Conservation (phyloP, 352 stramenopile species). For the Globisporangium spinosum region DNA sequence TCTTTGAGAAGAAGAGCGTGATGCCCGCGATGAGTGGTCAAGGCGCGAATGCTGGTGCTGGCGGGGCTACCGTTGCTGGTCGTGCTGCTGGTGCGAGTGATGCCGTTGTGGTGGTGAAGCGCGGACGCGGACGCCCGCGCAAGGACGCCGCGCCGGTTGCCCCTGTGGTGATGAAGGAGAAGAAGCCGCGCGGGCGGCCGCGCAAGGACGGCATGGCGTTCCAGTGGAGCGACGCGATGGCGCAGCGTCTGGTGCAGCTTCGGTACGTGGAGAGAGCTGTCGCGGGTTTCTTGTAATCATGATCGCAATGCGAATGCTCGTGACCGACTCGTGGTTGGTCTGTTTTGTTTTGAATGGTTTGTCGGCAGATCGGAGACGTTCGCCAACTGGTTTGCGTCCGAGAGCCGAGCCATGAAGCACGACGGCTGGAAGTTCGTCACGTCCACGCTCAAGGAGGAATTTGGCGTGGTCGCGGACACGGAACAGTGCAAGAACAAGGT, state of each 20-base stretch:
- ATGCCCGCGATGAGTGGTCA: background rate
- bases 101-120: background rate
- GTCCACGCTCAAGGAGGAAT: conserved; percentile 1
- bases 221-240: conserved; percentile 15
- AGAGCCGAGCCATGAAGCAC: background rate
- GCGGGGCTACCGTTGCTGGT: background rate
- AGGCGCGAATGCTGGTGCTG: background rate
- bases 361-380: background rate
- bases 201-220: background rate
- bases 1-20: background rate
- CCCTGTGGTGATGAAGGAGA: background rate
- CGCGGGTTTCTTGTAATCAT: too few relatives aligned
- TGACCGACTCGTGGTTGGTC: background rate
- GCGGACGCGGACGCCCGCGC: background rate
- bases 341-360: background rate
- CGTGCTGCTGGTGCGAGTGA: background rate
- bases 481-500: conserved; percentile 18
- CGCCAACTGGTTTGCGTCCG: background rate
- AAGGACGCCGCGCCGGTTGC: background rate
- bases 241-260: conserved; percentile 5
- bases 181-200: conserved; percentile 1
- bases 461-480: conserved; percentile 1
- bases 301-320: background rate
- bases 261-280: background rate
- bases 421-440: conserved; percentile 11